Evolutionary conservation across 768 basidiomycete species (phyloP).

Genomic region (Megacollybia marginata): DNA sequence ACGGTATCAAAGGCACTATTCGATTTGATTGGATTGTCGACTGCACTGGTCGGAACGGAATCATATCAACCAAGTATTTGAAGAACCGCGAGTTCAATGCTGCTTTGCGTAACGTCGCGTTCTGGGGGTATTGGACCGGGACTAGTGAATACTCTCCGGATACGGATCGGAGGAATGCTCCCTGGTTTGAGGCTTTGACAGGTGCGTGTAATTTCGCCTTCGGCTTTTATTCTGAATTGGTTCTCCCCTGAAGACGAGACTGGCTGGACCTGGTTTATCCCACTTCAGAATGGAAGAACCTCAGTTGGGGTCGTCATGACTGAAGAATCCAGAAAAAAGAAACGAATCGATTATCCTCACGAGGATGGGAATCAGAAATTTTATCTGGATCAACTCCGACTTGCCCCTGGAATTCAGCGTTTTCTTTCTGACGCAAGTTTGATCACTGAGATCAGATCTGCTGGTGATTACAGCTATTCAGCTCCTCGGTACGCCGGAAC

Average conservation of each 20-base stretch:
- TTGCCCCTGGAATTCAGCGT: slow-evolving; percentile 19
- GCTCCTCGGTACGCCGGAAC: slow-evolving; percentile 47
- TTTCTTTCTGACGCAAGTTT: slow-evolving; percentile 17
- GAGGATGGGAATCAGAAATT: slow-evolving; percentile 12
- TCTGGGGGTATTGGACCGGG: slow-evolving; percentile 75
- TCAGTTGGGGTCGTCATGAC: slow-evolving; percentile 61
- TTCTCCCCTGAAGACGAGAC: slow-evolving; percentile 42
- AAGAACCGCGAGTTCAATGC: slow-evolving; percentile 64
- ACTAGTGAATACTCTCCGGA: slow-evolving; percentile 43
- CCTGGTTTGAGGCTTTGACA: slow-evolving; percentile 67
- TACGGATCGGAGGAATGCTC: slow-evolving; percentile 45
- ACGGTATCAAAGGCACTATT: slow-evolving; percentile 32
- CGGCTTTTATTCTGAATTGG: slow-evolving; percentile 1
- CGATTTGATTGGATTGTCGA: slow-evolving; percentile 65
- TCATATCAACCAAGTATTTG: slow-evolving; percentile 63
- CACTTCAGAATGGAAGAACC: slow-evolving; percentile 58
- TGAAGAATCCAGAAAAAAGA: slow-evolving; percentile 38
- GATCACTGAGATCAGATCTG: slow-evolving; percentile 37
- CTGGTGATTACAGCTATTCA: slow-evolving; percentile 61
- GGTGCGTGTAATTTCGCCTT: slow-evolving; percentile 28
- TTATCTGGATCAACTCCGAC: slow-evolving; percentile 16
- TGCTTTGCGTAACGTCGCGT: slow-evolving; percentile 63
- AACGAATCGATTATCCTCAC: slow-evolving; percentile 13
- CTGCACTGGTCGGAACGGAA: slow-evolving; percentile 62
- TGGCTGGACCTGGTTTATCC: slow-evolving; percentile 70